Evolutionary conservation across 2,329 filamentous ascomycete genomes (phyloP).

Genomic region (Whalleya microplaca): DNA sequence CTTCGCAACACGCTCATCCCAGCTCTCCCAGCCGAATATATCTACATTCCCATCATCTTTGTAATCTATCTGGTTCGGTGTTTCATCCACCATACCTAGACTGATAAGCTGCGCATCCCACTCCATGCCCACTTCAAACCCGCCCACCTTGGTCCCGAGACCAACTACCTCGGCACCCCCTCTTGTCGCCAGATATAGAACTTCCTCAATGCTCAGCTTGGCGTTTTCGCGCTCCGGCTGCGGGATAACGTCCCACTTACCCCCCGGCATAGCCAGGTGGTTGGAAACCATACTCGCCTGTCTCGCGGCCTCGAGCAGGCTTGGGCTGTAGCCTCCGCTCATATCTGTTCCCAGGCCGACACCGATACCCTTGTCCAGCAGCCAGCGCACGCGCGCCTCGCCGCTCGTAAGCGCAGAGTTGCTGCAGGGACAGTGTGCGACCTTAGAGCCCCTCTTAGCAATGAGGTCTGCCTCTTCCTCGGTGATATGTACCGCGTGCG

Average conservation of each 20-base stretch:
- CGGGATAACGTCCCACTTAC: constrained; percentile 23
- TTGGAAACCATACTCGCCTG: constrained; percentile 81
- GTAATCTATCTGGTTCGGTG: constrained; percentile 38
- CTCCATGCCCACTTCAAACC: constrained; percentile 83
- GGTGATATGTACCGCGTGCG: constrained; percentile 79
- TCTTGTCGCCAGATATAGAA: constrained; percentile 81
- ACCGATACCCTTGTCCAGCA: constrained; percentile 74
- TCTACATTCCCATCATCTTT: constrained; percentile 70
- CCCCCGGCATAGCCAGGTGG: constrained; percentile 62
- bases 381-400: constrained; percentile 71
- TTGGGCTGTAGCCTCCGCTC: constrained; percentile 81
- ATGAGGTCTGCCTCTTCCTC: constrained; percentile 70
- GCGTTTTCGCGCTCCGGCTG: constrained; percentile 45
- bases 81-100: constrained; percentile 55
- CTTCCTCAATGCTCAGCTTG: constrained; percentile 84
- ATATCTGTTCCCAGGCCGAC: constrained; percentile 92
- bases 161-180: constrained; percentile 85
- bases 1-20: constrained; percentile 85
- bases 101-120: constrained; percentile 89
- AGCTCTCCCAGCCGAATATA: constrained; percentile 89
- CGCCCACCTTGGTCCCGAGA: constrained; percentile 71
- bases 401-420: constrained; percentile 85
- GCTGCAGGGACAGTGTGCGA: constrained; percentile 85
- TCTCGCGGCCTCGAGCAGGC: constrained; percentile 79
- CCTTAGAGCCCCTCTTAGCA: constrained; percentile 61